phyloP scores from a whole-genome alignment of 805 yeast genomes.

The Pachysolen tannophilus region DNA sequence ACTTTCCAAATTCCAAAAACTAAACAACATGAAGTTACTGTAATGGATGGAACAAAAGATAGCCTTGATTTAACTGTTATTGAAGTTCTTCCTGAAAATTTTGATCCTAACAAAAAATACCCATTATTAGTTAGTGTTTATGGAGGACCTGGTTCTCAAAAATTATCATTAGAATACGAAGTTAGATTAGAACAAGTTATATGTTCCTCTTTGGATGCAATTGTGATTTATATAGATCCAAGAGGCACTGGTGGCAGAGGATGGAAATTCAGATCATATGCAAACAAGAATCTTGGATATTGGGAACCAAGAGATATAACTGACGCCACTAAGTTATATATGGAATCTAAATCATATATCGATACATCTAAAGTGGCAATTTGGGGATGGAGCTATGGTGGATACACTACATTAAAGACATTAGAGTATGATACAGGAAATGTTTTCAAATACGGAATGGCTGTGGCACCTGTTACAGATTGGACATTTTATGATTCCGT shows the following conservation, averaged over 20 bases:
- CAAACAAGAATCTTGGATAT: conserved; percentile 50
- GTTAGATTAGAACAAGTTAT: conserved; percentile 54
- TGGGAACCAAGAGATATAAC: conserved; percentile 74
- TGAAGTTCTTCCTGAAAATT: conserved; percentile 55
- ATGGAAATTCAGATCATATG: conserved; percentile 56
- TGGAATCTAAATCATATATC: conserved; percentile 36
- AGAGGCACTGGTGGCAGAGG: conserved; percentile 79
- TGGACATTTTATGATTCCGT: conserved; percentile 73
- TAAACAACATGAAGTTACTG: conserved; percentile 24
- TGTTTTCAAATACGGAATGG: conserved; percentile 65
- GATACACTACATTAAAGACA: conserved; percentile 67
- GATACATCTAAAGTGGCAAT: conserved; percentile 51
- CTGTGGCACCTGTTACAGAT: conserved; percentile 81
- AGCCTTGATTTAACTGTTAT: conserved; percentile 40
- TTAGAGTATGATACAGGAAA: conserved; percentile 57
- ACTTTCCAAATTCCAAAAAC: conserved; percentile 40
- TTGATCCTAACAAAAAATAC: conserved; percentile 36
- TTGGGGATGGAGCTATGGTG: conserved; percentile 92
- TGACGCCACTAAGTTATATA: conserved; percentile 40
- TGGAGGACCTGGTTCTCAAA: conserved; percentile 79
- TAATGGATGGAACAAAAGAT: conserved; percentile 21
- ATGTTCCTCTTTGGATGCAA: conserved; percentile 47
- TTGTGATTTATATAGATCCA: conserved; percentile 66
- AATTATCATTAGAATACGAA: conserved; percentile 36
- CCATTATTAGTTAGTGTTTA: conserved; percentile 64